Evolutionary conservation across 306 rosid genomes (phyloP).

Genomic region (Erythrophleum fordii): DNA sequence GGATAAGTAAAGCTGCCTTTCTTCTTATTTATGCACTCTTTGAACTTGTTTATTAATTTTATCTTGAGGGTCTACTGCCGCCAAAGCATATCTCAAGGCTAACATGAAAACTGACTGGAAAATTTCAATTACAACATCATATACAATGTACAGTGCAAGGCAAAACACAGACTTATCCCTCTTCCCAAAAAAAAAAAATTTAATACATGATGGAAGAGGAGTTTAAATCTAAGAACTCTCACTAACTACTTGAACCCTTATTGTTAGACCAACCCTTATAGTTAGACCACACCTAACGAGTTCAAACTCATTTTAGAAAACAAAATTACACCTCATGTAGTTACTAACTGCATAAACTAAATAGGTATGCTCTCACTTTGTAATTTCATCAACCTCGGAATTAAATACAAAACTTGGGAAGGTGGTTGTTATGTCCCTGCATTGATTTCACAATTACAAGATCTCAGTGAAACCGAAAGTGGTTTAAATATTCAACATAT

Average conservation of each 20-base stretch:
- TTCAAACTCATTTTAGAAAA: neutral
- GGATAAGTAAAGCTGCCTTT: neutral
- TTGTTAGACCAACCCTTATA: neutral
- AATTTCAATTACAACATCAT: neutral
- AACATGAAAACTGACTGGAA: neutral
- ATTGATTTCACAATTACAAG: constrained; percentile 28
- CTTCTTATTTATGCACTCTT: neutral
- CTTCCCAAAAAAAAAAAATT: neutral
- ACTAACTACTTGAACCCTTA: neutral
- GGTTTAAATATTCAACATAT: neutral
- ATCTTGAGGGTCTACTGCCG: no score
- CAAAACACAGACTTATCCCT: neutral
- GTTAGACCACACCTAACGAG: no score
- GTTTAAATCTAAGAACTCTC: neutral
- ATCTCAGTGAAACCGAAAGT: neutral
- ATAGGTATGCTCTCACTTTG: constrained; percentile 43
- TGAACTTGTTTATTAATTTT: neutral
- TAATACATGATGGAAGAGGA: neutral
- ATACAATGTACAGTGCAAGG: neutral
- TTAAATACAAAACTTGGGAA: constrained; percentile 94
- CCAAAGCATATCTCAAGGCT: neutral
- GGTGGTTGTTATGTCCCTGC: constrained; percentile 89
- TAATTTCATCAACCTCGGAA: constrained; percentile 82
- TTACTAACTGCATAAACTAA: constrained; percentile 33
- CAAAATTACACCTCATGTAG: neutral